Percentiles rank a stretch among this genome's conserved stretches.
phyloP scores from a whole-genome alignment of 352 stramenopile species.

The Phytophthora europaea region DNA sequence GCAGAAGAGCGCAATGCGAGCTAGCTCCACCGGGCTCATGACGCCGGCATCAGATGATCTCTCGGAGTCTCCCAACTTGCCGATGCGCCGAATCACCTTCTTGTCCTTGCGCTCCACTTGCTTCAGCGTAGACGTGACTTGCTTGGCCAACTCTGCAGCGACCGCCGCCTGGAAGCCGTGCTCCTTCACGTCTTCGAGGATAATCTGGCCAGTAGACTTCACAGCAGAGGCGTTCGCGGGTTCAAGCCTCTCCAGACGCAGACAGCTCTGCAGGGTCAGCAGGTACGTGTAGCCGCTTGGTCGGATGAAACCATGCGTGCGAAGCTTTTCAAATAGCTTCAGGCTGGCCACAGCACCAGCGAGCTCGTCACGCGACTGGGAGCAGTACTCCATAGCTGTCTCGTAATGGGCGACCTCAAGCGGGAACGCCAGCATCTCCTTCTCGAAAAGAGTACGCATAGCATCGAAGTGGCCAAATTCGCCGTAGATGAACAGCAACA shows the following conservation, averaged over 20 bases:
- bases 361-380: slow-evolving; percentile 34
- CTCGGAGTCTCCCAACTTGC: slow-evolving; percentile 13
- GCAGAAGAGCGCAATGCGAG: slow-evolving; percentile 62
- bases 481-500: slow-evolving; percentile 78
- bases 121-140: slow-evolving; percentile 32
- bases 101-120: slow-evolving; percentile 28
- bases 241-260: slow-evolving; percentile 61
- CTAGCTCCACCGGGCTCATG: slow-evolving; percentile 60
- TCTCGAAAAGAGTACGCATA: slow-evolving; percentile 61
- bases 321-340: slow-evolving; percentile 80
- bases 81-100: slow-evolving; percentile 37
- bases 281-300: slow-evolving; percentile 81
- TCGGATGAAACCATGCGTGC: slow-evolving; percentile 74
- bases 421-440: slow-evolving; percentile 58
- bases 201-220: slow-evolving; percentile 52
- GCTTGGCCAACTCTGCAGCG: slow-evolving; percentile 35
- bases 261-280: slow-evolving; percentile 73
- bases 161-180: slow-evolving; percentile 56
- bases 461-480: slow-evolving; percentile 56
- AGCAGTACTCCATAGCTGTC: slow-evolving; percentile 76
- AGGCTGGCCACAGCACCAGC: slow-evolving; percentile 59
- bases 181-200: slow-evolving; percentile 62
- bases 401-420: slow-evolving; percentile 74
- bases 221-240: slow-evolving; percentile 33
- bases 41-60: not conserved